Conservation (phyloP, 345 rosid species). For the Syzygium aromaticum region DNA sequence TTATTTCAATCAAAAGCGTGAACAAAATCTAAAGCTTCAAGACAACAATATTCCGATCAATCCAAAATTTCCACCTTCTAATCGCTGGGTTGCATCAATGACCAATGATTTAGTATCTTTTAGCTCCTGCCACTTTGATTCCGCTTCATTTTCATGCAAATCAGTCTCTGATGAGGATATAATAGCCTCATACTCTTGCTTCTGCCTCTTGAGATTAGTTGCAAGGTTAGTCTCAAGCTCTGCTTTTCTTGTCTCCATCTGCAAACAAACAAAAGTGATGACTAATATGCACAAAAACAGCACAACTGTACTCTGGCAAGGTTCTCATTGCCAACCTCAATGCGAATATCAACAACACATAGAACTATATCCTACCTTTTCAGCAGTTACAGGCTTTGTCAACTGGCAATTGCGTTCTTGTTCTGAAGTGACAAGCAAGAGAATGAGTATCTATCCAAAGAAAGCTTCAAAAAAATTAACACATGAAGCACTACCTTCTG, state of each 20-base stretch:
- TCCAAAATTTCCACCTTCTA: slow-evolving; percentile 40
- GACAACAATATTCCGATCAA: neutral
- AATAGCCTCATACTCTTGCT: slow-evolving; percentile 74
- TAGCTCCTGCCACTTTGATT: slow-evolving; percentile 63
- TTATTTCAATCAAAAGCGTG: slow-evolving; percentile 5
- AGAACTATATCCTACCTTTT: neutral
- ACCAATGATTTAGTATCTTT: slow-evolving; percentile 59
- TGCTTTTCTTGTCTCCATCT: slow-evolving; percentile 90
- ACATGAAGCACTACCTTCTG: slow-evolving; percentile 33
- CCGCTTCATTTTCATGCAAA: slow-evolving; percentile 47
- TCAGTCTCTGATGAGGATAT: slow-evolving; percentile 67
- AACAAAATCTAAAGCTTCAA: neutral
- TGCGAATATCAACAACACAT: slow-evolving; percentile 11
- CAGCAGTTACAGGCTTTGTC: neutral
- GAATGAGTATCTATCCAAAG: neutral
- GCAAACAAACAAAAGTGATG: slow-evolving; percentile 7
- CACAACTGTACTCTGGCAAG: neutral
- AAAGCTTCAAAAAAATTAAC: neutral
- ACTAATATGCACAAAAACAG: neutral
- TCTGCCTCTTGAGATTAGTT: slow-evolving; percentile 88
- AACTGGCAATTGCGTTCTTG: neutral
- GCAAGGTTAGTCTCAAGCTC: slow-evolving; percentile 88
- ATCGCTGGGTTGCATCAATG: slow-evolving; percentile 41
- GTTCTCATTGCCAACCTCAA: slow-evolving; percentile 50
- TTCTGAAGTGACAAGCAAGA: neutral